phyloP scores from a whole-genome alignment of 2,329 filamentous ascomycete genomes.

The Hypoxylon sp. region DNA sequence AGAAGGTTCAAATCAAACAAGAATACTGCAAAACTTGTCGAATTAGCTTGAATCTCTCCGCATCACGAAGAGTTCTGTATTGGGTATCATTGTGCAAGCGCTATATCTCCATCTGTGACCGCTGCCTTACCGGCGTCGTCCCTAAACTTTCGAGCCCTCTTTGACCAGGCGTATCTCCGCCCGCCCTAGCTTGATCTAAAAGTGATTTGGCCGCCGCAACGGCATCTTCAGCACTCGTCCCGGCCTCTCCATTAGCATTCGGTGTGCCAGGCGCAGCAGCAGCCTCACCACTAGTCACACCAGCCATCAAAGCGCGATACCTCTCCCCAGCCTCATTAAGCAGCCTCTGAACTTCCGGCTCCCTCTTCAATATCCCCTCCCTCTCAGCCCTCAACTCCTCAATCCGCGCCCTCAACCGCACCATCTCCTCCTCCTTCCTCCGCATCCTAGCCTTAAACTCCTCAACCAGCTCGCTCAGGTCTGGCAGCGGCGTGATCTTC shows the following conservation, averaged over 20 bases:
- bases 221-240: constrained; percentile 16
- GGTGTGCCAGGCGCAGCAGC: neutral
- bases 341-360: constrained; percentile 84
- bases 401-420: constrained; percentile 67
- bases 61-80: constrained; percentile 4
- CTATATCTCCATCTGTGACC: constrained; percentile 53
- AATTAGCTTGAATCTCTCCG: constrained; percentile 14
- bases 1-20: constrained; percentile 33
- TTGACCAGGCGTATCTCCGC: constrained; percentile 50
- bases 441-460: constrained; percentile 72
- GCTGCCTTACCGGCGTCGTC: constrained; percentile 58
- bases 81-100: constrained; percentile 32
- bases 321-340: constrained; percentile 85
- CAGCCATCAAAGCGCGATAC: constrained; percentile 64
- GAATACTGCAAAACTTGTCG: constrained; percentile 20
- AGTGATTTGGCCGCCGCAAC: constrained; percentile 50
- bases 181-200: constrained; percentile 46
- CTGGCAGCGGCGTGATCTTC: constrained; percentile 81
- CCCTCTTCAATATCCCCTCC: constrained; percentile 74
- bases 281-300: constrained; percentile 7
- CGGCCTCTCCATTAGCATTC: constrained; percentile 9
- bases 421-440: constrained; percentile 71
- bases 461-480: constrained; percentile 77
- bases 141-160: constrained; percentile 65
- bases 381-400: constrained; percentile 74